Evolutionary conservation across 1,139 yeast genomes (phyloP).

Genomic region (Insectozyma bohioensis): DNA sequence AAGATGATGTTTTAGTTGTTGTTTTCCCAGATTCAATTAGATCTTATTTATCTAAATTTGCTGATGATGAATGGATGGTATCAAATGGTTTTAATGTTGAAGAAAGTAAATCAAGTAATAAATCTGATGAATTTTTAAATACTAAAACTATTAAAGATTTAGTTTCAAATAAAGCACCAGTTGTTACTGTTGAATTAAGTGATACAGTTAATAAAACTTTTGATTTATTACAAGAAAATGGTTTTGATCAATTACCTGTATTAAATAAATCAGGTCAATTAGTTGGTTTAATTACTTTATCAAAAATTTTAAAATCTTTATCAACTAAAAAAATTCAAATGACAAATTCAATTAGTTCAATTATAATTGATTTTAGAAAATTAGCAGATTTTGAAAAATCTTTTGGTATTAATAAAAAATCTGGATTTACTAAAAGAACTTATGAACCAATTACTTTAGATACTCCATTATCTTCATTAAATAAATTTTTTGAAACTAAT

Average conservation of each 20-base stretch:
- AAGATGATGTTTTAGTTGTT: constrained; percentile 75
- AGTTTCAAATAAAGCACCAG: constrained; percentile 68
- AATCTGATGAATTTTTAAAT: constrained; percentile 52
- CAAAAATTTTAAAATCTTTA: constrained; percentile 66
- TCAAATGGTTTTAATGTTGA: constrained; percentile 68
- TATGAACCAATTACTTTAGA: constrained; percentile 69
- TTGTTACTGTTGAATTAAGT: constrained; percentile 66
- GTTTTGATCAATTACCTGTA: constrained; percentile 86
- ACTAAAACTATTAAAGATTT: constrained; percentile 62
- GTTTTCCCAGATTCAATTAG: constrained; percentile 87
- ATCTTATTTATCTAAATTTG: constrained; percentile 84
- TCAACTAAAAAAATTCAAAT: constrained; percentile 62
- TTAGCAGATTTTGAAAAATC: constrained; percentile 70
- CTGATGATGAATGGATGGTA: constrained; percentile 91
- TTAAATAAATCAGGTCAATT: constrained; percentile 59
- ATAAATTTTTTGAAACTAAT: constrained; percentile 81
- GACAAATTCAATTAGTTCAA: constrained; percentile 59
- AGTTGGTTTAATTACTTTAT: constrained; percentile 76
- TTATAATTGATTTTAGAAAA: constrained; percentile 74
- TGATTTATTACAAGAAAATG: constrained; percentile 69
- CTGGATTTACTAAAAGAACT: constrained; percentile 60
- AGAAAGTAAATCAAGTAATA: constrained; percentile 43
- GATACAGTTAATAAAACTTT: constrained; percentile 69
- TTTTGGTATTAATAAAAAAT: constrained; percentile 59
- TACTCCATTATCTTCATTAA: constrained; percentile 68